These are phyloP conservation scores for Calocera cornea DNA, from an alignment of 768 basidiomycete genomes.

Conservation along the genomic window DNA sequence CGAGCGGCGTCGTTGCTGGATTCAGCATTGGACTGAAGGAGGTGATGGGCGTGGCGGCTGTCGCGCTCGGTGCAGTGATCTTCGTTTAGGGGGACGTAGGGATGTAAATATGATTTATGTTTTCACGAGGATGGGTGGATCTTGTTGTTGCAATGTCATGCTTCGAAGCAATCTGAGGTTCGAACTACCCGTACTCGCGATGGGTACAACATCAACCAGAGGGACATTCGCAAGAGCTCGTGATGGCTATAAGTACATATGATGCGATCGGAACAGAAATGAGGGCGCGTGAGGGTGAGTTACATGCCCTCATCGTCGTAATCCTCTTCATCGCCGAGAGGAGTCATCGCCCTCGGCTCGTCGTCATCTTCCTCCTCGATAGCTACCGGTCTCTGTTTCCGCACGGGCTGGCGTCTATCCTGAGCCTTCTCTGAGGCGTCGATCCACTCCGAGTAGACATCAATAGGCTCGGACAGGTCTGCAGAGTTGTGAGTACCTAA, in stretches of 20 bases:
- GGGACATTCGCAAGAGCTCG: not conserved
- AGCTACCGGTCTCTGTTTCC: not conserved
- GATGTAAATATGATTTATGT: not conserved
- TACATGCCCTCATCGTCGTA: not conserved
- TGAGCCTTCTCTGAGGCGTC: constrained; percentile 2
- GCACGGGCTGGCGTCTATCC: not conserved
- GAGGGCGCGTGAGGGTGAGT: not conserved
- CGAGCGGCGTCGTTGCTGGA: not conserved
- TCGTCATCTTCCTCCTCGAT: not conserved
- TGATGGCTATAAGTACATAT: constrained; percentile 1
- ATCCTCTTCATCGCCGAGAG: not conserved
- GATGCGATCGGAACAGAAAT: not conserved
- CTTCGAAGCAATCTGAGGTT: not conserved
- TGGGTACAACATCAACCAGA: not conserved
- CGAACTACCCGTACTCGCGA: not conserved
- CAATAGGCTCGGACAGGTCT: constrained; percentile 80
- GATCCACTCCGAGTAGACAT: constrained; percentile 87
- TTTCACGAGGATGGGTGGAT: not conserved
- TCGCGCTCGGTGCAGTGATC: not conserved
- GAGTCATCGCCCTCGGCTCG: not conserved
- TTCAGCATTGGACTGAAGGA: not conserved
- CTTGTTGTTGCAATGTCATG: not conserved
- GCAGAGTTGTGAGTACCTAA: not conserved
- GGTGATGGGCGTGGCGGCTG: not conserved
- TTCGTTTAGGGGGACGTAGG: not conserved